Conservation (phyloP, 306 rosid genomes). For the Vigna angularis region DNA sequence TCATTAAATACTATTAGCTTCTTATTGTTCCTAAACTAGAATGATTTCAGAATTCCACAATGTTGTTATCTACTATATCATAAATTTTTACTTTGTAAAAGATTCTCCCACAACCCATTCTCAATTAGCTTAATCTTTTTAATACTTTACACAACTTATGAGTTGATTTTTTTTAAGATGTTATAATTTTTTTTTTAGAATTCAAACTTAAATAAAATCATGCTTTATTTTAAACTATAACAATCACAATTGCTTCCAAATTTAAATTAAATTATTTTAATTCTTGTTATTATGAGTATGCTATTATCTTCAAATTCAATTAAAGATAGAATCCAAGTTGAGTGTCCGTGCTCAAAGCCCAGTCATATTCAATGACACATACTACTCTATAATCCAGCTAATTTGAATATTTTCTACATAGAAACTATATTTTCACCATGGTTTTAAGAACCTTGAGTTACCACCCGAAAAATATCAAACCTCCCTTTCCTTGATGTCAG, state of each 20-base stretch:
- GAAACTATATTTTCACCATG: not conserved
- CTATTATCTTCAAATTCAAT: not conserved
- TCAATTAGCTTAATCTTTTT: not conserved
- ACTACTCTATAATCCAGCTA: not conserved
- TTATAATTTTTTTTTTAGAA: not conserved
- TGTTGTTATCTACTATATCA: not conserved
- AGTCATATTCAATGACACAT: conserved; percentile 15
- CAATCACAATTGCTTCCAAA: not conserved
- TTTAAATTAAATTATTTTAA: not conserved
- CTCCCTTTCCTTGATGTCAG: conserved; percentile 25
- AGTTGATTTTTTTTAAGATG: not conserved
- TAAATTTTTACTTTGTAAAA: not conserved
- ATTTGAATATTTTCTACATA: not conserved
- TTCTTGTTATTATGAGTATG: not conserved
- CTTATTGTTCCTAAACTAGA: not conserved
- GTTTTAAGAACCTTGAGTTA: not conserved
- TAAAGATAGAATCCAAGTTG: not conserved
- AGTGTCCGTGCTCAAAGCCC: not conserved
- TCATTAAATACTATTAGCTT: not conserved
- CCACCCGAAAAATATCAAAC: conserved; percentile 26
- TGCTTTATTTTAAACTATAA: no score
- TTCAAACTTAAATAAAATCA: not conserved
- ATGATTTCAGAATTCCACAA: not conserved
- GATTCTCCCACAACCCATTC: not conserved
- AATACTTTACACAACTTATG: not conserved